A percentile compares a stretch with the other conserved stretches of the same genome.
phyloP scores from a whole-genome alignment of 2,329 filamentous ascomycete genomes.

The Tolypocladium ovalisporum region DNA sequence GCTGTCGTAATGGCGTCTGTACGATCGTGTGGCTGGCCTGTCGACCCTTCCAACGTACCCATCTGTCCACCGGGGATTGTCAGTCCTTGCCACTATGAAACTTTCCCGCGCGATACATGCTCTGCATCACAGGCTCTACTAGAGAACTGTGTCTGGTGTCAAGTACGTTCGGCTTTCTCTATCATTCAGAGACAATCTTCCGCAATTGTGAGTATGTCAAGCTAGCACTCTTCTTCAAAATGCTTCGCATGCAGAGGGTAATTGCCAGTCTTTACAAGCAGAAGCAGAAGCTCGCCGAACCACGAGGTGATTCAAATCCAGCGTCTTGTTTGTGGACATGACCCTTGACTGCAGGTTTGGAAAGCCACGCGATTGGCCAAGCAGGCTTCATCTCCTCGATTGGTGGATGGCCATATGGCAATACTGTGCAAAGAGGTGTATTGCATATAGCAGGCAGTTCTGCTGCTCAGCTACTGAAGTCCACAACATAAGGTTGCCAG shows the following conservation, averaged over 20 bases:
- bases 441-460: neutral
- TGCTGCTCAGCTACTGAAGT: neutral
- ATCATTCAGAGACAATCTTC: too few relatives aligned
- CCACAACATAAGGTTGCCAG: too few relatives aligned
- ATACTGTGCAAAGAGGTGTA: neutral
- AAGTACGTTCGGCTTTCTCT: too few relatives aligned
- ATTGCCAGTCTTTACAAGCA: too few relatives aligned
- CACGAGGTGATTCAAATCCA: neutral
- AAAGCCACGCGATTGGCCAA: neutral
- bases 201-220: too few relatives aligned
- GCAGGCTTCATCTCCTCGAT: neutral
- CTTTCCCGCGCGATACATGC: too few relatives aligned
- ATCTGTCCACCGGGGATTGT: neutral
- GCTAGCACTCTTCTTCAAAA: too few relatives aligned
- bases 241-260: too few relatives aligned
- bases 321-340: neutral
- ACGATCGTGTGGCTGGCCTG: neutral
- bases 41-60: neutral
- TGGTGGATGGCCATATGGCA: too few relatives aligned
- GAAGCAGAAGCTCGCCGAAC: neutral
- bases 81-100: too few relatives aligned
- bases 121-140: neutral
- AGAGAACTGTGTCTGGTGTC: too few relatives aligned
- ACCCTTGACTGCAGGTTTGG: neutral
- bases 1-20: neutral